Conservation (phyloP, 2,329 filamentous ascomycete genomes). For the Neofusicoccum sp. region DNA sequence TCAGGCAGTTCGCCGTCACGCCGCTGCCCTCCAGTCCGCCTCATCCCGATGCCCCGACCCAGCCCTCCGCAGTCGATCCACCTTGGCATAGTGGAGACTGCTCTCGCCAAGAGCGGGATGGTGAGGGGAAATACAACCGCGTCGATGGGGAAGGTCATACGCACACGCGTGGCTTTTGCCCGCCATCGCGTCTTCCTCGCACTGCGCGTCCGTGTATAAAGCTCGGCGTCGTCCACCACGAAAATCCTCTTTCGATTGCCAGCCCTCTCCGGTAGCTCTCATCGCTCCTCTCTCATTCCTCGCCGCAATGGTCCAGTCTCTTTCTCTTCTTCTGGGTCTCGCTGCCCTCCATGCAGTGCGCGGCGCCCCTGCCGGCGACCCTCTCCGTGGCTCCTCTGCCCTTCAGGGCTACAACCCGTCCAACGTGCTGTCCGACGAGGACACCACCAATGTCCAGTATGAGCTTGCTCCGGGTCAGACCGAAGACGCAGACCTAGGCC, state of each 20-base stretch:
- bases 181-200: not conserved
- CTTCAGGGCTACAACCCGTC: conserved; percentile 21
- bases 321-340: conserved; percentile 1
- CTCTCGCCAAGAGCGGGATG: not conserved
- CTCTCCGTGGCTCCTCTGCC: conserved; percentile 17
- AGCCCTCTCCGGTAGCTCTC: not conserved
- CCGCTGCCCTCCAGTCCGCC: not conserved
- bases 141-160: not conserved
- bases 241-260: not conserved
- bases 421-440: conserved; percentile 16
- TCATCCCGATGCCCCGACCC: not conserved
- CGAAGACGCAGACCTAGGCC: conserved; percentile 49
- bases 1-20: not conserved
- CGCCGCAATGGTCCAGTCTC: not conserved
- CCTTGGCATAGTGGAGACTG: conserved; percentile 8
- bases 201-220: conserved; percentile 2
- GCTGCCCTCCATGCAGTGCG: not conserved
- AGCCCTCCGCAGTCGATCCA: not conserved
- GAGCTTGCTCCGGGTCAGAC: conserved; percentile 52
- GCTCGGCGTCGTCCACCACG: not conserved
- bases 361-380: conserved; percentile 10
- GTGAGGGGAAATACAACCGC: conserved; percentile 9
- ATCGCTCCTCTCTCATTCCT: not conserved
- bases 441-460: conserved; percentile 38
- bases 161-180: not conserved